Evolutionary conservation across 2,329 filamentous ascomycete genomes (phyloP), one percentile per base, ranked within the genome.

Genomic region (Nemania serpens): DNA sequence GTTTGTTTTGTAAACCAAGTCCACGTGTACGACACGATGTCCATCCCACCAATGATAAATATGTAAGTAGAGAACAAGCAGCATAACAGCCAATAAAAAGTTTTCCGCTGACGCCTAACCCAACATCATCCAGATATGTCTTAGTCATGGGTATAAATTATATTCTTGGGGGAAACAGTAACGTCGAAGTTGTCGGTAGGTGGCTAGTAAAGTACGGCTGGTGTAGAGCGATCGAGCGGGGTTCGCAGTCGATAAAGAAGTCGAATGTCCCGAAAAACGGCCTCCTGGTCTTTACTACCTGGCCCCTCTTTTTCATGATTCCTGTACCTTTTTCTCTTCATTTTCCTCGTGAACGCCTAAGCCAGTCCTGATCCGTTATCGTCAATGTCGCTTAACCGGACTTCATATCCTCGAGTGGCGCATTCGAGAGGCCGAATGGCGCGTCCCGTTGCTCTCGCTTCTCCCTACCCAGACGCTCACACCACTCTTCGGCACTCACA

Each of bases 401-500:
- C 59, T 72, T 73, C 17, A 64, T 55, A 49, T 70, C 69, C 13
- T 69, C 63, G 37, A 64, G 45, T 9, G 67, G 65, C 9, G 58
- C 37, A 33, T 62, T 65, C 20, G 70, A 55, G 2, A 50, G 34
- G 4, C 65, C 68, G 15, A 66, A 43, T 36, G 73, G 54, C 37
- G 65, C 69, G 29, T 74, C 71, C 33, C 68, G 66, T 55, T 74
- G 70, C 17, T 75, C 72, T 39, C 71, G 69, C 66, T 73, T 76
- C 63, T 72, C 73, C 67, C 82, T 80, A 11, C 90, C 91, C 60
- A 96, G 80, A 18, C 88, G 82, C 61, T 93, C 90, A 66, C 94
- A 91, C 95, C 95, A 98, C 68, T 89, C 87, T 75, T 98, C 94
- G 0, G 95, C 95, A 69, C 91, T 95, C 57, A 91, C 85, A 55